Base-by-base conservation (phyloP, 176 grass and related monocot species). In the Carex myosuroides region DNA sequence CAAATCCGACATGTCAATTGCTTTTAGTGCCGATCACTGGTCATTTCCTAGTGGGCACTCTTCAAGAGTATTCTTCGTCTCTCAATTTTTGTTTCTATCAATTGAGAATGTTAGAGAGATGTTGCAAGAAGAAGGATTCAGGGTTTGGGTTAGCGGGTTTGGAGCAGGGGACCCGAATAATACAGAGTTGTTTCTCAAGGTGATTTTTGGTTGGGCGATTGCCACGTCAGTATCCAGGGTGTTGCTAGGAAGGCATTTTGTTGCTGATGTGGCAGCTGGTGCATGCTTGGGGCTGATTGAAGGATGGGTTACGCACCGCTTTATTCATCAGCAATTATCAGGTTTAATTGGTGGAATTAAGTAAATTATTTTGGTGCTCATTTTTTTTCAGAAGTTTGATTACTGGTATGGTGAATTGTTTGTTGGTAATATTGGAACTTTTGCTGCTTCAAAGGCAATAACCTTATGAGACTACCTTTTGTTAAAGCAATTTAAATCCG, bases 41-140 rank as follows among this genome's bases (percentile, higher is more conserved):
- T 98, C 92, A 50, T 98, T 94, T 61, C 95, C 92, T 39, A 98
- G 95, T 58, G 91, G 95, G 6, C 95, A 94, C 85, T 91, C 95
- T 41, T 98, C 95, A 22, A 88, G 91, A 16, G 87, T 94, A 26
- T 98, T 98, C 95, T 89, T 95, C 83, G 86, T 93, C 20, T 85
- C 91, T 14, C 70, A 81, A 56, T 98, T 89, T 83, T 81, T 98
- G 48, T 60, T 14, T 62, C 62, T 87, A 30, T 87, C 80, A 8
- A 79, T 35, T 1, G 63, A 44, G 12, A 16, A 54, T 20, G 32
- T 85, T 22, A 58, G 37, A 33, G 41, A 80, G 14, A 22, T 84
- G 32, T 70, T 88, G 13, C 62, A 17, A 13, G 53, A 53, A 8
- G 81, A 84, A 3, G 60, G 26, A 16, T 57, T 65, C 21, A 81